Conservation (phyloP, 2,329 filamentous ascomycete genomes). For the Colletotrichum filicis region DNA sequence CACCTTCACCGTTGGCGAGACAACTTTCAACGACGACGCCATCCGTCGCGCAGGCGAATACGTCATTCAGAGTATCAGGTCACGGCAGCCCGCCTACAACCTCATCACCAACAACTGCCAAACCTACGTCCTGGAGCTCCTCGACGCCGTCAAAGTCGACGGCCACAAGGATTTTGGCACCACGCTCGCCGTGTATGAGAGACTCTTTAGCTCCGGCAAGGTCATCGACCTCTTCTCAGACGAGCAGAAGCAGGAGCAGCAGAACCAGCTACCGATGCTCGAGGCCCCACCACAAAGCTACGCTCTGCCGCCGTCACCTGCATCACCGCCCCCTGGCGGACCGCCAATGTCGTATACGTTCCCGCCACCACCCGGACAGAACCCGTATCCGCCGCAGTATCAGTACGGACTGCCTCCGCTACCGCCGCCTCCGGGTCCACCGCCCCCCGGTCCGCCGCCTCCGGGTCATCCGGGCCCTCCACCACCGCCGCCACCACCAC, state of each 20-base stretch:
- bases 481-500: not conserved
- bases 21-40: slow-evolving; percentile 65
- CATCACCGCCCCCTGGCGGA: slow-evolving; percentile 34
- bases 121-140: slow-evolving; percentile 63
- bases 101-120: slow-evolving; percentile 71
- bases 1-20: slow-evolving; percentile 62
- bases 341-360: not conserved
- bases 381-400: slow-evolving; percentile 5
- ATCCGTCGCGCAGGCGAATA: slow-evolving; percentile 61
- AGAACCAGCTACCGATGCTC: slow-evolving; percentile 19
- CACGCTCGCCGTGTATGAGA: slow-evolving; percentile 63
- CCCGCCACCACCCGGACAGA: not conserved
- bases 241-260: slow-evolving; percentile 41
- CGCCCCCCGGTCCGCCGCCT: not conserved
- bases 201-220: slow-evolving; percentile 59
- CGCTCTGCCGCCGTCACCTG: slow-evolving; percentile 46
- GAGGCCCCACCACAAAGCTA: slow-evolving; percentile 4
- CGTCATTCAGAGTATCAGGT: slow-evolving; percentile 62
- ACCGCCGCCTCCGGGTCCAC: not conserved
- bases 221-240: slow-evolving; percentile 62
- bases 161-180: slow-evolving; percentile 63
- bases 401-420: not conserved
- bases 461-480: slow-evolving; percentile 10
- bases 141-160: slow-evolving; percentile 65
- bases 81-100: slow-evolving; percentile 62